A percentile compares a stretch with the other conserved stretches of the same genome.
Conservation (phyloP, 1,284 basidiomycete species). For the Sanghuangporus sanghuang region DNA sequence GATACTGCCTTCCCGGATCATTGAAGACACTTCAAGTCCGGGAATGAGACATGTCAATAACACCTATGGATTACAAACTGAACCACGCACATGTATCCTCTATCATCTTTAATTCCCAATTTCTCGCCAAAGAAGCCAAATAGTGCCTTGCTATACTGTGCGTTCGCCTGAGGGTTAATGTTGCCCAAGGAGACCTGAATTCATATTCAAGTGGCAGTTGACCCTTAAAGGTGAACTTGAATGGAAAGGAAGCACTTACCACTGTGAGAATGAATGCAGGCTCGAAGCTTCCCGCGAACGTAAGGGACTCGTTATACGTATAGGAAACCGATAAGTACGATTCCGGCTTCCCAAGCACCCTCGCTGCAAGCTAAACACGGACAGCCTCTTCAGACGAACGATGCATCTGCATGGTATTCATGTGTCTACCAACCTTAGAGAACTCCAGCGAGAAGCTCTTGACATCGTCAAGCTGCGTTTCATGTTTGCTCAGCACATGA, state of each 20-base stretch:
- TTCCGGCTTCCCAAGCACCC: constrained; percentile 50
- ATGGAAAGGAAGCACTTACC: constrained; percentile 35
- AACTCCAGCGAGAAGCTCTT: constrained; percentile 54
- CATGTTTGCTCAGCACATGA: neutral
- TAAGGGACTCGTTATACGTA: constrained; percentile 50
- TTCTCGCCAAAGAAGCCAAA: constrained; percentile 49
- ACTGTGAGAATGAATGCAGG: constrained; percentile 54
- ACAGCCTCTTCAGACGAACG: neutral
- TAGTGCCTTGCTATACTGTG: constrained; percentile 48
- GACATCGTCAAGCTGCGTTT: constrained; percentile 38
- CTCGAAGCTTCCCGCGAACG: constrained; percentile 56
- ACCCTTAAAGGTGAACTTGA: neutral
- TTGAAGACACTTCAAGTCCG: constrained; percentile 39
- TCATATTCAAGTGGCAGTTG: neutral
- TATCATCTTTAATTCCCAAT: constrained; percentile 41
- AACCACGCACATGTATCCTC: constrained; percentile 47
- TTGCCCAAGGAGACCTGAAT: constrained; percentile 52
- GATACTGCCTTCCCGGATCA: constrained; percentile 50
- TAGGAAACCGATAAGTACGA: constrained; percentile 45
- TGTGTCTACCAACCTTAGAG: constrained; percentile 42
- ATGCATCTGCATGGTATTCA: neutral
- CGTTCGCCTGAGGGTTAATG: constrained; percentile 42
- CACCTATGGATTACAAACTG: neutral
- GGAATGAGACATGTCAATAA: neutral
- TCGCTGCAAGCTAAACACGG: constrained; percentile 38